phyloP scores from a whole-genome alignment of 2,329 filamentous ascomycete genomes.

The Microcyclosporella mali region DNA sequence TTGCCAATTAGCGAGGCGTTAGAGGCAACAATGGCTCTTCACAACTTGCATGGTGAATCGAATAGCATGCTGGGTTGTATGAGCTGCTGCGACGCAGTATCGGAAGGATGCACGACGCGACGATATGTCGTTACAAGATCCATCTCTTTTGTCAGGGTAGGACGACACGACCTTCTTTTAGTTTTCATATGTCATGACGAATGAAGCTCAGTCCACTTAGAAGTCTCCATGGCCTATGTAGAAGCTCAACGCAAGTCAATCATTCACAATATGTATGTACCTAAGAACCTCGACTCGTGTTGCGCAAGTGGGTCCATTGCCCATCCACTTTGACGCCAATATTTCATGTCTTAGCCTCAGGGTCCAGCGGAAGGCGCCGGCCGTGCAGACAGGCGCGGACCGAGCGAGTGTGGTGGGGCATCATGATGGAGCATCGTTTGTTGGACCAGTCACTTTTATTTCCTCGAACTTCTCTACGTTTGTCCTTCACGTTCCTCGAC shows the following conservation, averaged over 20 bases:
- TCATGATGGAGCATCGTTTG: too few species aligned
- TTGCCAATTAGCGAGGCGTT: not conserved
- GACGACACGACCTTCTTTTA: slow-evolving; percentile 3
- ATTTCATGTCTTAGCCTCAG: too few species aligned
- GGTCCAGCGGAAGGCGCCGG: too few species aligned
- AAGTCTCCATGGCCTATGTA: slow-evolving; percentile 13
- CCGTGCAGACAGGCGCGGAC: too few species aligned
- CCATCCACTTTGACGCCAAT: too few species aligned
- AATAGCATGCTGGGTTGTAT: not conserved
- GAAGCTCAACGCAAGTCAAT: slow-evolving; percentile 27
- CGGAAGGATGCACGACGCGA: not conserved
- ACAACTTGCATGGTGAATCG: not conserved
- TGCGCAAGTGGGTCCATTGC: too few species aligned
- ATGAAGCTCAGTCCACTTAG: not conserved
- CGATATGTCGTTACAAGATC: slow-evolving; percentile 1
- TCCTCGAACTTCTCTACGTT: not conserved
- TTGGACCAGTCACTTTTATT: too few species aligned
- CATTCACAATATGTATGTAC: slow-evolving; percentile 1
- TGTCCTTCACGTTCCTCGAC: not conserved
- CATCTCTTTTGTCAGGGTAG: slow-evolving; percentile 1
- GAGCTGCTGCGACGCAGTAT: not conserved
- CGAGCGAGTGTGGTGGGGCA: too few species aligned
- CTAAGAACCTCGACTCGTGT: too few species aligned
- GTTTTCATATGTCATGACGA: slow-evolving; percentile 3
- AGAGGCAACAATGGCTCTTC: not conserved